phyloP scores from a whole-genome alignment of 2,329 filamentous ascomycete genomes.

The Exophiala viscosa region DNA sequence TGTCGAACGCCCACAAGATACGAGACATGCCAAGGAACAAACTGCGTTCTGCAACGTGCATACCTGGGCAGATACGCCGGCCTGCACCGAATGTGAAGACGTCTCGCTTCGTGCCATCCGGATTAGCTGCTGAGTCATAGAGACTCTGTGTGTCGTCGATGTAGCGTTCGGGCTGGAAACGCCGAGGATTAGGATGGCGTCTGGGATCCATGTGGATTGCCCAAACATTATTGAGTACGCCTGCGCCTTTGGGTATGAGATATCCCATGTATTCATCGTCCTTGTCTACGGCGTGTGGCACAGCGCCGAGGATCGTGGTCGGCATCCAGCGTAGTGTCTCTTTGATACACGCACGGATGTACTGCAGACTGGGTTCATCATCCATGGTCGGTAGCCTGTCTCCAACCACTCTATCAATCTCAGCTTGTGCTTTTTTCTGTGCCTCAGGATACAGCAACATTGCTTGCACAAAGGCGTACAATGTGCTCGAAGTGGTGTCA shows the following conservation, averaged over 20 bases:
- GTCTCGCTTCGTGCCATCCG: slow-evolving; percentile 24
- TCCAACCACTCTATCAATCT: slow-evolving; percentile 47
- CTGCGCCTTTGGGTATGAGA: slow-evolving; percentile 23
- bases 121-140: slow-evolving; percentile 32
- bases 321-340: slow-evolving; percentile 57
- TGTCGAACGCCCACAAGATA: slow-evolving; percentile 49
- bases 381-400: slow-evolving; percentile 47
- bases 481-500: slow-evolving; percentile 10
- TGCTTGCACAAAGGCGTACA: slow-evolving; percentile 42
- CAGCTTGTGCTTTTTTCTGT: slow-evolving; percentile 44
- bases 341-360: slow-evolving; percentile 52
- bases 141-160: slow-evolving; percentile 29
- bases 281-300: slow-evolving; percentile 23
- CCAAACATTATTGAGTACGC: slow-evolving; percentile 26
- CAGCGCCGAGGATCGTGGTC: slow-evolving; percentile 16
- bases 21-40: slow-evolving; percentile 47
- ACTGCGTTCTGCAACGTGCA: slow-evolving; percentile 51
- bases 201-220: slow-evolving; percentile 30
- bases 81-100: slow-evolving; percentile 38
- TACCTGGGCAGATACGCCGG: slow-evolving; percentile 45
- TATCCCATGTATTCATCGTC: slow-evolving; percentile 25
- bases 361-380: slow-evolving; percentile 50
- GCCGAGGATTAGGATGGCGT: slow-evolving; percentile 30
- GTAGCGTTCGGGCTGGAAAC: slow-evolving; percentile 33
- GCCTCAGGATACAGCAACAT: slow-evolving; percentile 50